Evolutionary conservation across 2,329 filamentous ascomycete genomes (phyloP), one percentile per base, ranked within the genome.

Genomic region (Emergomyces pasteurianus): DNA sequence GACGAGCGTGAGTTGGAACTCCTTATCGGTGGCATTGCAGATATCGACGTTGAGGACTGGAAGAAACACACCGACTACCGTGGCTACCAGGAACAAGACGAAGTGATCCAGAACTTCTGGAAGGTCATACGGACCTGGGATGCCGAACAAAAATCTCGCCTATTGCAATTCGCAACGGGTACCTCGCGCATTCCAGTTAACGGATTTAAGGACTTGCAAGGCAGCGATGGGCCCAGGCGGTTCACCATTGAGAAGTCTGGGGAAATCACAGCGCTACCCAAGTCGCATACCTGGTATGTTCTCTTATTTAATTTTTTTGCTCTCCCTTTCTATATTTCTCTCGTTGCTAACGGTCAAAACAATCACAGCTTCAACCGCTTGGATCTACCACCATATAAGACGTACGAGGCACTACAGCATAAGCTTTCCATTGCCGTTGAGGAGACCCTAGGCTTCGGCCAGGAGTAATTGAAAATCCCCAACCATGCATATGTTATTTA

Each of bases 61-160:
- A 97, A 99, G 87, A 99, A 99, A 81, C 94, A 99, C 78, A 99
- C 94, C 54, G 94, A 99, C 72, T 99, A 99, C 77, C 88, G 94
- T 68, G 94, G 94, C 60, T 99, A 99, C 81, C 96, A 95, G 10
- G 94, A 99, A 77, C 91, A 87, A 61, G 94, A 99, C 69, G 90
- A 96, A 71, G 94, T 99, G 31, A 94, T 99, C 66, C 89, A 95
- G 75, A 92, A 95, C 80, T 99, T 99, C 83, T 99, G 94, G 94
- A 92, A 96, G 80, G 81, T 84, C 62, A 94, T 99, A 66, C 87
- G 92, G 66, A 90, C 85, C 63, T 99, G 94, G 94, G 94, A 99
- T 73, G 91, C 94, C 34, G 94, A 99, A 76, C 94, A 99, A 76
- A 99, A 99, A 80, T 96, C 90, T 59, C 87, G 94, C 71, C 81